These are phyloP conservation scores for Naumovozyma castellii DNA, from an alignment of 805 yeast genomes.

Conservation along the genomic window DNA sequence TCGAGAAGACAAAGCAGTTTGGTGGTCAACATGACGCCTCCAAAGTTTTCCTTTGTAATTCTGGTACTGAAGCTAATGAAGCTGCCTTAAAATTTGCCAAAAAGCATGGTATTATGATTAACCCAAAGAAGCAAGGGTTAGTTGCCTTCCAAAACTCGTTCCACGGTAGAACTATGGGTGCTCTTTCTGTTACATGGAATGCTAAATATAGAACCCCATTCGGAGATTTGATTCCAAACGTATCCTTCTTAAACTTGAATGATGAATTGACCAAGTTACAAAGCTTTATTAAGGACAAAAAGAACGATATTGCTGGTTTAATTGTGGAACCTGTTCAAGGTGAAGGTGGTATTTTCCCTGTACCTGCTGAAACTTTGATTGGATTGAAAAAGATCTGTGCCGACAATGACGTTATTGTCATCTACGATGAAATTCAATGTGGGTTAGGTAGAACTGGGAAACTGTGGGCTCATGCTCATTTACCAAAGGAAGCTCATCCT, in stretches of 20 bases:
- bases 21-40: conserved; percentile 81
- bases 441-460: conserved; percentile 90
- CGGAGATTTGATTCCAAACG: conserved; percentile 86
- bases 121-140: conserved; percentile 56
- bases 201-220: conserved; percentile 89
- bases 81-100: conserved; percentile 74
- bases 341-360: conserved; percentile 85
- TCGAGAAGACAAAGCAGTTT: conserved; percentile 53
- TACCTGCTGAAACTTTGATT: conserved; percentile 52
- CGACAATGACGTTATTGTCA: conserved; percentile 62
- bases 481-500: conserved; percentile 79
- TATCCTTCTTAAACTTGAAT: conserved; percentile 35
- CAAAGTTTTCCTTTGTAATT: conserved; percentile 59
- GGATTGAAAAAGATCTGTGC: conserved; percentile 59
- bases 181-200: conserved; percentile 85
- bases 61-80: conserved; percentile 76
- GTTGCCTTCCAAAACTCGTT: conserved; percentile 84
- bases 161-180: conserved; percentile 94
- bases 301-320: conserved; percentile 62
- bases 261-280: conserved; percentile 26
- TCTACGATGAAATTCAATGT: conserved; percentile 94
- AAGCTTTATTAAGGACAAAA: conserved; percentile 12
- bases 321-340: conserved; percentile 97
- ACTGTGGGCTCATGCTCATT: conserved; percentile 81
- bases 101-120: conserved; percentile 57